Base-by-base conservation (phyloP, 768 basidiomycete species). In the Chalciporus piperatus region DNA sequence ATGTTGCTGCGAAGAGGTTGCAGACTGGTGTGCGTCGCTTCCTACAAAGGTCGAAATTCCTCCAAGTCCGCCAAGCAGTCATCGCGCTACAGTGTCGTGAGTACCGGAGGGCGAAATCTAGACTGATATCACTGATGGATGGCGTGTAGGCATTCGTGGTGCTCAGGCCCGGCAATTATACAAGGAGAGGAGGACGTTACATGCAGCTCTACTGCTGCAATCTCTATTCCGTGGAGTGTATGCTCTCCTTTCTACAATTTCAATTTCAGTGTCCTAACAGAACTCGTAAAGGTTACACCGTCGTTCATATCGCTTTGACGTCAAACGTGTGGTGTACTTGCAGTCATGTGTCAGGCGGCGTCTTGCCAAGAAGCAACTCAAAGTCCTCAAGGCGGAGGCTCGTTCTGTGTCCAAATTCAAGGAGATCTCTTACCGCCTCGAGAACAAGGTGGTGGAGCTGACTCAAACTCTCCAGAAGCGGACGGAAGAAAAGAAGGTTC, bases 361-460 rank as follows among this genome's bases (percentile, higher is more conserved):
- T 40, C 73, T 89, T 44, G 97, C 97, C 19, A 83, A 86, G 52
- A 87, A 85, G 59, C 84, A 98, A 65, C 82, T 99, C 56, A 89
- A 87, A 61, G 75, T 73, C 10, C 82, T 99, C 57, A 87, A 81
- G 64, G 81, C 86, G 8, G 97, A 99, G 70, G 97, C 97, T 6
- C 92, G 94, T 46, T 98, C 97, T 2, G 95, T 95, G 25, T 89
- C 91, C 59, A 97, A 94, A 67, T 98, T 96, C 83, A 98, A 97
- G 74, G 94, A 97, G 72, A 97, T 96, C 59, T 98, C 96, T 0
- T 98, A 98, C 66, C 85, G 83, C 59, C 79, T 99, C 50, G 97
- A 99, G 75, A 99, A 98, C 79, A 99, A 98, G 74, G 97, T 99
- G 40, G 92, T 99, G 52, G 96, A 98, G 67, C 87, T 99, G 55